Base-by-base conservation (phyloP, 148 eudicot genomes). In the Limonium bicolor region DNA sequence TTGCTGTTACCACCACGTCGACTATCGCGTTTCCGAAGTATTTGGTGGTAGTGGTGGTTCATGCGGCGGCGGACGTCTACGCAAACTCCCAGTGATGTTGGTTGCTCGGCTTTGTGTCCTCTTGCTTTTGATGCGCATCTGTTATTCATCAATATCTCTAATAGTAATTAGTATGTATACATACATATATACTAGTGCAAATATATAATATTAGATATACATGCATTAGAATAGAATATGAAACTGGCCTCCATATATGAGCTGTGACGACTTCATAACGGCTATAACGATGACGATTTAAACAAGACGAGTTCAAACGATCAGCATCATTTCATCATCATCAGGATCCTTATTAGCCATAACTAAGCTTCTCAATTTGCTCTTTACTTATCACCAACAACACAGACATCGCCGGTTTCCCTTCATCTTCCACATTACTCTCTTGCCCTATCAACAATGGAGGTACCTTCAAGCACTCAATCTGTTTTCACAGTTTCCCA, bases 201-300 rank as follows among this genome's bases (percentile, higher is more conserved):
- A 1, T 29, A 29, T 29, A 34, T n/a, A n/a, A n/a, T n/a, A n/a
- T n/a, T n/a, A n/a, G n/a, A n/a, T n/a, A n/a, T n/a, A n/a, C n/a
- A n/a, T n/a, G n/a, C n/a, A n/a, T n/a, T n/a, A n/a, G n/a, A n/a
- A n/a, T n/a, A n/a, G n/a, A n/a, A n/a, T n/a, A n/a, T n/a, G n/a
- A n/a, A n/a, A n/a, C n/a, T n/a, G n/a, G n/a, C 12, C 35, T 59
- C 62, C 62, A 48, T 27, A 48, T 17, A 38, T 57, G 53, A 27
- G 39, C 62, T 3, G 62, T 37, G 1, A 59, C 12, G 2, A 28
- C 49, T 26, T 59, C 63, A 35, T 48, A 59, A 13, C 56, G 56
- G 15, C 63, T 41, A 20, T 49, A 50, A 3, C 41, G 27, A 11
- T 50, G 56, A 0, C 17, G 6, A 35, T n/a, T n/a, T n/a, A n/a